Evolutionary conservation across 1,284 basidiomycete genomes (phyloP).

Genomic region (Heterobasidion irregulare): DNA sequence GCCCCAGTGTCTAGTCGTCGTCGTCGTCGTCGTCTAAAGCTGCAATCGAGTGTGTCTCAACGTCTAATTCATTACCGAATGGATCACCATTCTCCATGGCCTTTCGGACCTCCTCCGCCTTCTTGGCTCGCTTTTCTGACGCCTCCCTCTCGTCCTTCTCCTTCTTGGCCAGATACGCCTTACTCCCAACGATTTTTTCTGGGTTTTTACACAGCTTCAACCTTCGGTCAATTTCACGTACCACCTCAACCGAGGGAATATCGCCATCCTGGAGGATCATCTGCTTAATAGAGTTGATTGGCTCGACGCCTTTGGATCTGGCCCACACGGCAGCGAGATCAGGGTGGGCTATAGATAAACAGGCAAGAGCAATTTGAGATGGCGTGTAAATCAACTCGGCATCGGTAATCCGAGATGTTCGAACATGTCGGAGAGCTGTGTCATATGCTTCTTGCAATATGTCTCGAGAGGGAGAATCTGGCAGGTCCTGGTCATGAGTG

Average conservation of each 20-base stretch:
- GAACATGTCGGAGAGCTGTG: conserved; percentile 51
- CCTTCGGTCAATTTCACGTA: conserved; percentile 81
- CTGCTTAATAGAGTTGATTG: conserved; percentile 46
- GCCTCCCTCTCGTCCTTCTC: conserved; percentile 57
- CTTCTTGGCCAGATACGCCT: conserved; percentile 62
- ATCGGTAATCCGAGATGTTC: conserved; percentile 79
- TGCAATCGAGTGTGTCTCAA: conserved; percentile 19
- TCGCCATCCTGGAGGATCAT: conserved; percentile 53
- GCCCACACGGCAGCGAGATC: conserved; percentile 60
- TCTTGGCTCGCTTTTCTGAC: conserved; percentile 56
- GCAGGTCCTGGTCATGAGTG: conserved; percentile 2
- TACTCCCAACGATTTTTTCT: conserved; percentile 84
- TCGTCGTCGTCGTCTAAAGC: conserved; percentile 41
- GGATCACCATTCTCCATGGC: conserved; percentile 51
- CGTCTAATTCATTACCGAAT: conserved; percentile 48
- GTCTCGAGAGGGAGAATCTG: conserved; percentile 42
- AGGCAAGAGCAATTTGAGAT: conserved; percentile 89
- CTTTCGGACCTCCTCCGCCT: conserved; percentile 47
- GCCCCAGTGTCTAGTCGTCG: too few species aligned
- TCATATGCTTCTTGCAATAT: conserved; percentile 46
- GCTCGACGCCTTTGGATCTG: conserved; percentile 36
- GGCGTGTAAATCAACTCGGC: conserved; percentile 90
- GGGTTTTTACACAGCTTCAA: conserved; percentile 87
- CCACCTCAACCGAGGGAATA: conserved; percentile 69
- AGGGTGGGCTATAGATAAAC: conserved; percentile 59